A percentile compares a stretch with the other conserved stretches of the same genome.
Conservation (phyloP, 1,284 basidiomycete species). For the Cutaneotrichosporon dermatis region DNA sequence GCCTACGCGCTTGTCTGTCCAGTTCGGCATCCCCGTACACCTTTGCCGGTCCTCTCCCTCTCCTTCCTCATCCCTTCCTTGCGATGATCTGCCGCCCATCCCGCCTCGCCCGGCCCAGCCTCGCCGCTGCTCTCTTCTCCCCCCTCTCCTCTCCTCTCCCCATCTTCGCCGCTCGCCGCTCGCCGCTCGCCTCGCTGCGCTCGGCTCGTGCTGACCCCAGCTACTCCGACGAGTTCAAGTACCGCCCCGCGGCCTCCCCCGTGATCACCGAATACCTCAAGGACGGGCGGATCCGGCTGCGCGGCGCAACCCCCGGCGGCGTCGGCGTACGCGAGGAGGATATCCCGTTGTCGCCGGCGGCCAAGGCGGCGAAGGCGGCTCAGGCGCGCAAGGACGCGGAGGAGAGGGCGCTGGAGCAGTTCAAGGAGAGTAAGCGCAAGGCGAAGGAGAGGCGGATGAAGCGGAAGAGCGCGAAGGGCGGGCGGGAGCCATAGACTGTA, state of each 20-base stretch:
- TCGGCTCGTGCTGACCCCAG: conserved; percentile 22
- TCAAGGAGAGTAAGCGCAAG: conserved; percentile 14
- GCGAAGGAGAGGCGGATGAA: conserved; percentile 14
- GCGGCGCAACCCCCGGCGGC: conserved; percentile 47
- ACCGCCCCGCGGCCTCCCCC: conserved; percentile 49
- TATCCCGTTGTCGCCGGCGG: conserved; percentile 35
- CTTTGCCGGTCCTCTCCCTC: too few relatives aligned
- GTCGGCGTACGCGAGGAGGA: conserved; percentile 39
- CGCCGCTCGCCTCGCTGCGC: background rate
- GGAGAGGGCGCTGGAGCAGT: conserved; percentile 11
- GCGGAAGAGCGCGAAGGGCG: background rate
- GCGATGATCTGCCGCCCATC: too few relatives aligned
- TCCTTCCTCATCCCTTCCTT: too few relatives aligned
- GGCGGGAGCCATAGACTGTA: background rate
- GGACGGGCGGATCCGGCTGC: conserved; percentile 46
- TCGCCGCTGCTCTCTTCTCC: background rate
- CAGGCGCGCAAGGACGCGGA: conserved; percentile 5
- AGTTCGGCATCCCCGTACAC: too few relatives aligned
- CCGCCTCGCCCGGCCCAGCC: too few relatives aligned
- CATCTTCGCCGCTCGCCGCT: background rate
- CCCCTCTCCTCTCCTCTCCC: too few relatives aligned
- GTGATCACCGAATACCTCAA: conserved; percentile 49
- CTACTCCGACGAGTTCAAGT: conserved; percentile 50
- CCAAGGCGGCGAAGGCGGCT: conserved; percentile 12
- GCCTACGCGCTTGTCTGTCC: too few relatives aligned